Base-by-base conservation (phyloP, 148 eudicot genomes). In the Silene conica region DNA sequence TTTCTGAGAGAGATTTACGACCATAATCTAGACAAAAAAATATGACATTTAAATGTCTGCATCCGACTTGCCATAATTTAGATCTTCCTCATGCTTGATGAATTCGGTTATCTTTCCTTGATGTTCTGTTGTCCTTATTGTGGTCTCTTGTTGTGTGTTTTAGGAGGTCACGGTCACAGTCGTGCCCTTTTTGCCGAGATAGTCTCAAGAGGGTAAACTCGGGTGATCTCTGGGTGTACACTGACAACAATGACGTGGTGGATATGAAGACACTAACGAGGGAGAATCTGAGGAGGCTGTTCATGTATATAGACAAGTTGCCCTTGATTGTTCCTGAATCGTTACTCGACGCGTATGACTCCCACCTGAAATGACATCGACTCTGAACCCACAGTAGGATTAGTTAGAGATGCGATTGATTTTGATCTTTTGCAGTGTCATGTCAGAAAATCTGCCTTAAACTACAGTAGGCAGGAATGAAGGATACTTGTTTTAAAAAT, bases 121-220 rank as follows among this genome's bases (percentile, higher is more conserved):
- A 23, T 60, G 13, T 21, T 60, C 14, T 21, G 11, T 60, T 60
- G 12, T 22, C 0, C 34, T 3, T 14, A 21, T 6, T 58, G 1
- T 68, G 54, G 19, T 22, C 86, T 82, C 89, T 6, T 71, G 18
- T 56, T 72, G 46, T 20, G 14, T 74, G 50, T 64, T 79, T 84
- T 89, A 93, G 98, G 98, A 87, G 89, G 34, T 48, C 89, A 46
- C 84, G 98, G 57, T 93, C 98, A 46, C 92, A 89, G 28, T 93
- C 98, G 10, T 93, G 98, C 84, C 98, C 98, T 45, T 93, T 93
- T 67, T 93, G 98, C 73, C 93, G 98, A 3, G 94, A 90, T 78
- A 87, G 92, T 80, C 84, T 93, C 52, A 93, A 90, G 86, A 84
- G 96, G 70, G 98, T 93, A 52, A 85, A 93, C 85, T 90, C 98